These are phyloP conservation scores for Hericium rajendrae DNA, from an alignment of 768 basidiomycete genomes.

Conservation along the genomic window DNA sequence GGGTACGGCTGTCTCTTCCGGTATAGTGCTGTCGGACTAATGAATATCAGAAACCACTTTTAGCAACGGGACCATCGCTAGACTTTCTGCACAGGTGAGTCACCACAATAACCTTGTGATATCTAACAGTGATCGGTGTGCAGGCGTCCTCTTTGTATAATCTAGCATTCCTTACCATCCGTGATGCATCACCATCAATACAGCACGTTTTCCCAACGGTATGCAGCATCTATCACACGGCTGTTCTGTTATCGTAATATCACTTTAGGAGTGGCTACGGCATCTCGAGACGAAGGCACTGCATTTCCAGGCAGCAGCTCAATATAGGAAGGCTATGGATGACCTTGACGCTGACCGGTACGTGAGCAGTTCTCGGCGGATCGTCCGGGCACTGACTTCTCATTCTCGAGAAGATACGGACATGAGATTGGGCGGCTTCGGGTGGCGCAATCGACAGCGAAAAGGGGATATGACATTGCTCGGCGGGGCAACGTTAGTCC, in stretches of 20 bases:
- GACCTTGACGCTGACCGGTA: conserved; percentile 73
- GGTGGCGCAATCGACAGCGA: conserved; percentile 56
- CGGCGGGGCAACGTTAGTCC: conserved; percentile 52
- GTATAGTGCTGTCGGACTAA: conserved; percentile 1
- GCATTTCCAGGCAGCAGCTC: conserved; percentile 86
- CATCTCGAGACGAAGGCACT: conserved; percentile 75
- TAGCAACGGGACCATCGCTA: conserved; percentile 13
- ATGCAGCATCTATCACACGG: conserved; percentile 10
- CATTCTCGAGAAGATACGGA: conserved; percentile 56
- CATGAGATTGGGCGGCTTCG: conserved; percentile 72
- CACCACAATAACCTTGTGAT: not conserved
- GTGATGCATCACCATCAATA: conserved; percentile 6
- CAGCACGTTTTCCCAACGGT: conserved; percentile 46
- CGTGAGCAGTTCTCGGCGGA: conserved; percentile 11
- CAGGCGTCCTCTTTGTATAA: conserved; percentile 15
- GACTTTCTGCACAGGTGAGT: conserved; percentile 9
- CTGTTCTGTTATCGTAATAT: not conserved
- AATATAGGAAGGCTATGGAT: conserved; percentile 81
- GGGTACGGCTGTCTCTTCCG: conserved; percentile 32
- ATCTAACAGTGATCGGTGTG: not conserved
- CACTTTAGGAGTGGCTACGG: conserved; percentile 57
- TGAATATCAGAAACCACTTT: conserved; percentile 1
- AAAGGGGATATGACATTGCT: conserved; percentile 59
- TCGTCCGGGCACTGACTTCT: conserved; percentile 2
- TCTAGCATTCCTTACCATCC: conserved; percentile 7